Percentiles rank a stretch among this genome's conserved stretches.
These are phyloP conservation scores for Pseudogymnoascus sp. DNA, from an alignment of 2,329 filamentous ascomycete species.

Conservation along the genomic window DNA sequence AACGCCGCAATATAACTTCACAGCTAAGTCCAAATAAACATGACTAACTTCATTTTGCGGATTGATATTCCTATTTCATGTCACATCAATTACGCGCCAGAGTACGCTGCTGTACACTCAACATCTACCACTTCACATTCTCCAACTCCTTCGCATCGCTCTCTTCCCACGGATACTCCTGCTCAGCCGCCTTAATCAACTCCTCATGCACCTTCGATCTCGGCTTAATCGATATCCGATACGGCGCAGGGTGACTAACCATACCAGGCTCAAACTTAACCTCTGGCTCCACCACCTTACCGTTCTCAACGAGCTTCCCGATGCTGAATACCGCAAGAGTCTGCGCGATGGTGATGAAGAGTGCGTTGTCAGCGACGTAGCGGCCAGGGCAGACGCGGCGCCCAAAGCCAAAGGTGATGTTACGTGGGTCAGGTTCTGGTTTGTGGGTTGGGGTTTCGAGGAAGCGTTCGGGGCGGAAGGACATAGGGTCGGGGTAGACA, in stretches of 20 bases:
- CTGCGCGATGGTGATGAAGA: slow-evolving; percentile 30
- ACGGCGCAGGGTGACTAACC: slow-evolving; percentile 33
- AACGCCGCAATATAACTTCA: background rate
- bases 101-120: background rate
- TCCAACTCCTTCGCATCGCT: slow-evolving; percentile 28
- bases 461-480: slow-evolving; percentile 33
- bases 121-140: slow-evolving; percentile 10
- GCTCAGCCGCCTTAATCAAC: slow-evolving; percentile 28
- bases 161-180: slow-evolving; percentile 31
- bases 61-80: background rate
- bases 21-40: background rate
- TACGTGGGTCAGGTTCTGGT: slow-evolving; percentile 27
- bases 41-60: background rate
- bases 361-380: slow-evolving; percentile 9
- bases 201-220: slow-evolving; percentile 27
- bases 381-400: slow-evolving; percentile 18
- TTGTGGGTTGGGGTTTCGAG: slow-evolving; percentile 22
- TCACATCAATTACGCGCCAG: background rate
- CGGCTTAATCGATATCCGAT: slow-evolving; percentile 27
- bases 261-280: slow-evolving; percentile 28
- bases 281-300: slow-evolving; percentile 27
- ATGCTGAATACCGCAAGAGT: slow-evolving; percentile 39
- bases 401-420: slow-evolving; percentile 10
- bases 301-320: slow-evolving; percentile 30
- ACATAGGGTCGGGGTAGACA: slow-evolving; percentile 32